phyloP scores from a whole-genome alignment of 2,329 filamentous ascomycete species.

The Sclerotinia borealis region DNA sequence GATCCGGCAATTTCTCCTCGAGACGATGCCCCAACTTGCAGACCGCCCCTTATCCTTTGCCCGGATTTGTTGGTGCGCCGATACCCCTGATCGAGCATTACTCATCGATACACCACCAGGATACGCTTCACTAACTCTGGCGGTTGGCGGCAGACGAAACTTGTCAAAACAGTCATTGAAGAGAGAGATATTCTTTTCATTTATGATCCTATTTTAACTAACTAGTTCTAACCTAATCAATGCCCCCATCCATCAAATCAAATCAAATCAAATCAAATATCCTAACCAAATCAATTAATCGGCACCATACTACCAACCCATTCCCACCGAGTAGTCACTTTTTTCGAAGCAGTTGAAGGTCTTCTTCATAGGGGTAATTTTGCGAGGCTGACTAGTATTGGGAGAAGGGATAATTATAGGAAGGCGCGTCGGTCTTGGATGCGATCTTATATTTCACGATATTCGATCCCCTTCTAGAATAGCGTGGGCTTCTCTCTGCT shows the following conservation, averaged over 20 bases:
- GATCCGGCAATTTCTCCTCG: constrained; percentile 42
- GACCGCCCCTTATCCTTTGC: constrained; percentile 43
- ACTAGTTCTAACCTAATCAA: too few species aligned
- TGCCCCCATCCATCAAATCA: too few species aligned
- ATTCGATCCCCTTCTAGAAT: background rate
- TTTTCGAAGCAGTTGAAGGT: too few species aligned
- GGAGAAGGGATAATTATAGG: too few species aligned
- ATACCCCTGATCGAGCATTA: constrained; percentile 48
- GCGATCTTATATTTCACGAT: background rate
- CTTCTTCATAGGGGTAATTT: background rate
- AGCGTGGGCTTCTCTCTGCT: background rate
- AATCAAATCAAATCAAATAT: too few species aligned
- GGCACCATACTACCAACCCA: too few species aligned
- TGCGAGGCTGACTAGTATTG: background rate
- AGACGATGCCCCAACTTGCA: constrained; percentile 48
- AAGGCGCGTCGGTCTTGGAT: background rate
- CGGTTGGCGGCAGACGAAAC: too few species aligned
- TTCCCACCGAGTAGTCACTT: too few species aligned
- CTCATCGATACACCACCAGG: constrained; percentile 45
- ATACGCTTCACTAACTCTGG: constrained; percentile 39
- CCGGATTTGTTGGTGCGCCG: constrained; percentile 51
- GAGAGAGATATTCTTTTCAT: too few species aligned
- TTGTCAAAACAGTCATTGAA: too few species aligned
- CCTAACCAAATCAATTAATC: too few species aligned
- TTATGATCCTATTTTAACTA: too few species aligned